Evolutionary conservation across 2,329 filamentous ascomycete genomes (phyloP).

Genomic region (Coniochaeta prunicola): DNA sequence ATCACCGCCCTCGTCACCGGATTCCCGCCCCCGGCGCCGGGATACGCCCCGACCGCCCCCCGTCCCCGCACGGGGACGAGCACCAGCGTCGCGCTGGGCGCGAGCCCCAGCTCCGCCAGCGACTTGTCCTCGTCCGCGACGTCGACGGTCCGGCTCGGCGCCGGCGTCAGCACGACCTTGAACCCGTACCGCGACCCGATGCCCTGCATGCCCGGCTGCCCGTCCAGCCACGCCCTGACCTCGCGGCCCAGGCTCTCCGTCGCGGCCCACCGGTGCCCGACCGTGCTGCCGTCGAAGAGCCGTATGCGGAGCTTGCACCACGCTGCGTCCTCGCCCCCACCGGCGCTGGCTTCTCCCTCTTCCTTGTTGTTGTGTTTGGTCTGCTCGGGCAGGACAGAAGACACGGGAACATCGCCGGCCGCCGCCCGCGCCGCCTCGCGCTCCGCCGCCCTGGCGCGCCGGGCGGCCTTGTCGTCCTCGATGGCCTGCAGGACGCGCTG

Average conservation of each 20-base stretch:
- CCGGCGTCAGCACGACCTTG: conserved; percentile 73
- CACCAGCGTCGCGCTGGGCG: conserved; percentile 75
- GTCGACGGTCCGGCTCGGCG: conserved; percentile 67
- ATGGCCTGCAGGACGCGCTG: conserved; percentile 67
- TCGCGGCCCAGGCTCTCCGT: conserved; percentile 53
- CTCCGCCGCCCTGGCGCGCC: conserved; percentile 42
- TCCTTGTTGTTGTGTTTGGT: conserved; percentile 8
- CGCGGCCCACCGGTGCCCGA: conserved; percentile 65
- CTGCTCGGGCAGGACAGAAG: neutral
- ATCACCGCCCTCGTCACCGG: conserved; percentile 24
- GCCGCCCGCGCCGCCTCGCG: conserved; percentile 14
- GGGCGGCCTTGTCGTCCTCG: conserved; percentile 66
- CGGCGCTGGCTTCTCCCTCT: conserved; percentile 1
- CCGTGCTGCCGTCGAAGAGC: conserved; percentile 74
- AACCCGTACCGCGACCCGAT: conserved; percentile 62
- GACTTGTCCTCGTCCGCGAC: conserved; percentile 65
- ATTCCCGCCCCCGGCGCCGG: conserved; percentile 12
- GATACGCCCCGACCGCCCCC: conserved; percentile 24
- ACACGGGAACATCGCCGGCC: conserved; percentile 31
- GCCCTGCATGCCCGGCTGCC: conserved; percentile 41
- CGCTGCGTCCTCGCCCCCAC: neutral
- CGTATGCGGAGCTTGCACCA: conserved; percentile 57
- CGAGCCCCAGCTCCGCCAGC: conserved; percentile 63
- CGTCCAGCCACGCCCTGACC: conserved; percentile 73
- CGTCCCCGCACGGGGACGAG: conserved; percentile 56